Base-by-base conservation (phyloP, 192 early-diverging fungal genomes). In the Entomortierella parvispora region DNA sequence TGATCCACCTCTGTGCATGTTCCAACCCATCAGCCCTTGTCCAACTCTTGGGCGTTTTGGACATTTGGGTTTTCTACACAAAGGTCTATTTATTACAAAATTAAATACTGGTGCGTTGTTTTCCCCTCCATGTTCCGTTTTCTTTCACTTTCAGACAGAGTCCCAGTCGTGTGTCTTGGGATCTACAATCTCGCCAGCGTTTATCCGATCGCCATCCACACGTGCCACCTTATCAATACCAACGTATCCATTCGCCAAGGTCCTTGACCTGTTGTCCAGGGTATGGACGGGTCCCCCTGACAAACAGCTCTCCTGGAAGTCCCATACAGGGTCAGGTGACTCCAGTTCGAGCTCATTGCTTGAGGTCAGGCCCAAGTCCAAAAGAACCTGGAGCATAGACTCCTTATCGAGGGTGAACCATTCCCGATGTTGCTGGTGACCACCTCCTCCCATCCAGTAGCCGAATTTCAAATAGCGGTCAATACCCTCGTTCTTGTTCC, bases 401-500 rank as follows among this genome's bases (percentile, higher is more conserved):
- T 71, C 69, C 22, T 52, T 58, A 37, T 77, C 54, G 0, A 46
- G 49, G 11, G 74, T 64, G 43, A 45, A 77, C 9, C 66, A 43
- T 22, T 77, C 74, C 2, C 74, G 65, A 25, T 77, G 74, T 48
- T 77, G 4, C 22, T 76, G 72, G 2, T 58, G 64, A 2, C 72
- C 72, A 1, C 72, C 72, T 31, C 72, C 72, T 5, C 60, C 26
- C 74, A 77, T 77, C 74, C 74, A 77, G 66, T 77, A 77, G 1
- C 60, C 66, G 47, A 86, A 82, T 26, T 75, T 49, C 12, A 86
- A 62, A 20, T 84, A 72, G 11, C 71, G 54, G n/a, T 66, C 47
- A 2, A 68, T 52, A 29, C 70, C 79, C 12, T 59, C 58, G 65
- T 86, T 65, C 63, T 86, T 86, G 59, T 86, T 82, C 18, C 81